These are phyloP conservation scores for Maudiozyma turicensis DNA, from an alignment of 805 yeast genomes.

Conservation along the genomic window DNA sequence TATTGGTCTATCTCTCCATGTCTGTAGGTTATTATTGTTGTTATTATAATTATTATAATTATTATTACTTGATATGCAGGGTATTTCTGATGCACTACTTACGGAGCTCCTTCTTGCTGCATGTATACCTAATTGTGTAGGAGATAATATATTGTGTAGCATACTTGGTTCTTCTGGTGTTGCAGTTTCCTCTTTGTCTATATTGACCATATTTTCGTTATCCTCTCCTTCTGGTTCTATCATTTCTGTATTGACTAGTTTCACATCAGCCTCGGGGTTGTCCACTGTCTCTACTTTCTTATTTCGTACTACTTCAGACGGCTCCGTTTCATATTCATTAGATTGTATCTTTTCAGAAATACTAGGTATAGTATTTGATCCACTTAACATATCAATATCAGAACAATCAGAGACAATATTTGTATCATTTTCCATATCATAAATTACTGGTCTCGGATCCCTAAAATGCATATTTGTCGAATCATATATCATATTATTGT, in stretches of 20 bases:
- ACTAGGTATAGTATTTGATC: background rate
- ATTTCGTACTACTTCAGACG: too few species aligned
- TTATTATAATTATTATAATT: background rate
- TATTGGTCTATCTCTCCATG: slow-evolving; percentile 14
- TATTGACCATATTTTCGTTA: background rate
- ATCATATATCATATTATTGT: too few species aligned
- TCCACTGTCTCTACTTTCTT: too few species aligned
- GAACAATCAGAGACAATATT: slow-evolving; percentile 11
- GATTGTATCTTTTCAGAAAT: background rate
- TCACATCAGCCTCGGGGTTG: too few species aligned
- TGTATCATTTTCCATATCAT: background rate
- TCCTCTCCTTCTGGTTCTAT: background rate
- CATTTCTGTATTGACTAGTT: background rate
- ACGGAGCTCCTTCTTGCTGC: background rate
- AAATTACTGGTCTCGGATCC: too few species aligned
- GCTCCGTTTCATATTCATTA: background rate
- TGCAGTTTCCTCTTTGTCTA: background rate
- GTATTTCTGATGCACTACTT: background rate
- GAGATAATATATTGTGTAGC: slow-evolving; percentile 1
- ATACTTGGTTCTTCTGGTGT: background rate
- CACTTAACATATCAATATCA: slow-evolving; percentile 13
- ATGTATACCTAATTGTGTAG: slow-evolving; percentile 2
- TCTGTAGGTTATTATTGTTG: background rate
- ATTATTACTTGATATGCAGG: background rate
- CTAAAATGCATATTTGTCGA: too few species aligned